Base-by-base conservation (phyloP, 441 rosid species). In the Caryocar brasiliense region DNA sequence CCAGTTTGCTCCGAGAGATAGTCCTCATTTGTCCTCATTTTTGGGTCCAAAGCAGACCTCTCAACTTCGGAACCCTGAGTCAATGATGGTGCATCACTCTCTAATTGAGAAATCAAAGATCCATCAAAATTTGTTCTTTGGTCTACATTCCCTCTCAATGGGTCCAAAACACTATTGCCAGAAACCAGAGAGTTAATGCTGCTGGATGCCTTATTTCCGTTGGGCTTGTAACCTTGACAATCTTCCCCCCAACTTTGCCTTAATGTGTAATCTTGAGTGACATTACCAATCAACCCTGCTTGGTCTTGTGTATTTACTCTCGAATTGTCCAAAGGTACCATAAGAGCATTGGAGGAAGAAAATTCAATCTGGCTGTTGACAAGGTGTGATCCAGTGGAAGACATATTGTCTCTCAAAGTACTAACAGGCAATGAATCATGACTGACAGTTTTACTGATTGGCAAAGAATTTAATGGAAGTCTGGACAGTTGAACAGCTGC, bases 171-270 rank as follows among this genome's bases (percentile, higher is more conserved):
- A 26, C 56, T 68, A 63, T 44, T 64, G 26, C 65, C 49, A 51
- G 79, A 61, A 29, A 54, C 57, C 27, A 68, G 28, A 33, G 79
- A 47, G 27, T 70, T 64, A 6, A 52, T 29, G 15, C 35, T 34
- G 51, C 65, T 47, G 42, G 72, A 75, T 15, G 75, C 27, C 56
- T 49, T 36, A 36, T 33, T 63, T 4, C 56, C 38, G 30, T 47
- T 49, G 32, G 61, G 59, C 37, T 51, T 60, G 54, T 59, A 71
- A 54, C 54, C 57, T 24, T 49, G 74, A 24, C 62, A 52, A 47
- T 47, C 53, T 34, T 71, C 76, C 35, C 56, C 73, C 81, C 80
- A 73, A 18, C 51, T 48, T 50, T 66, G 73, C 51, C 56, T 75
- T 23, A 66, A 39, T 40, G 51, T 25, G 58, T 59, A 67, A 55